Conservation (phyloP, 2,329 filamentous ascomycete species). For the Talaromyces pinophilus region DNA sequence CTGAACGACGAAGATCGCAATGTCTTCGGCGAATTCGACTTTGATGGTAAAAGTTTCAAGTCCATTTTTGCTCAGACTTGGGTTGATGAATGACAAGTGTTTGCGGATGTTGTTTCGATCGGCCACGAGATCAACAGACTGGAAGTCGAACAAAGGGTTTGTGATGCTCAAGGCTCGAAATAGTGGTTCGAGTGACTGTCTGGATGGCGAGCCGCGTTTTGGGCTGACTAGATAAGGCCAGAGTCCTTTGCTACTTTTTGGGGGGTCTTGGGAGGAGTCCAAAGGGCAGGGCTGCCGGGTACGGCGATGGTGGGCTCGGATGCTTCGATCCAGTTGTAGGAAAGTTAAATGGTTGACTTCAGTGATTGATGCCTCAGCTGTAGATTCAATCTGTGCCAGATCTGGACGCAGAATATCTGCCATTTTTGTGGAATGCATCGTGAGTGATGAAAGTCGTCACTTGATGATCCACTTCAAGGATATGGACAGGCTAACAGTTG, state of each 20-base stretch:
- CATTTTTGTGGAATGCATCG: background rate
- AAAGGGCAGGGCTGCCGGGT: slow-evolving; percentile 47
- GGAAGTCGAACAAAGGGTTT: slow-evolving; percentile 42
- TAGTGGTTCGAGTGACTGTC: slow-evolving; percentile 48
- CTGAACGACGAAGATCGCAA: slow-evolving; percentile 43
- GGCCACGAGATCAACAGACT: slow-evolving; percentile 45
- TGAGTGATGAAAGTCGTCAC: background rate
- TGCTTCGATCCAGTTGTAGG: slow-evolving; percentile 55
- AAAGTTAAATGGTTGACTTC: slow-evolving; percentile 45
- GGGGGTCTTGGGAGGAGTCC: slow-evolving; percentile 35
- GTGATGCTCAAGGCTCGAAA: slow-evolving; percentile 48
- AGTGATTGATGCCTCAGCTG: slow-evolving; percentile 22
- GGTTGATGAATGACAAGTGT: slow-evolving; percentile 49
- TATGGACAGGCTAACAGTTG: background rate
- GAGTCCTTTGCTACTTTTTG: slow-evolving; percentile 32
- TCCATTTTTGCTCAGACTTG: slow-evolving; percentile 27
- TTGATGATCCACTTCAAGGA: background rate
- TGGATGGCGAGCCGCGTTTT: slow-evolving; percentile 51
- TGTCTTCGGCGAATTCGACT: slow-evolving; percentile 43
- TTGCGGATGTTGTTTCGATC: slow-evolving; percentile 55
- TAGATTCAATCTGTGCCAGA: background rate
- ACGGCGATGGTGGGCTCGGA: slow-evolving; percentile 48
- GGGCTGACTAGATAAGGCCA: slow-evolving; percentile 47
- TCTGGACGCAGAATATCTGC: background rate
- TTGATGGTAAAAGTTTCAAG: slow-evolving; percentile 46